Base-by-base conservation (phyloP, 768 basidiomycete species). In the Lactarius tabidus region DNA sequence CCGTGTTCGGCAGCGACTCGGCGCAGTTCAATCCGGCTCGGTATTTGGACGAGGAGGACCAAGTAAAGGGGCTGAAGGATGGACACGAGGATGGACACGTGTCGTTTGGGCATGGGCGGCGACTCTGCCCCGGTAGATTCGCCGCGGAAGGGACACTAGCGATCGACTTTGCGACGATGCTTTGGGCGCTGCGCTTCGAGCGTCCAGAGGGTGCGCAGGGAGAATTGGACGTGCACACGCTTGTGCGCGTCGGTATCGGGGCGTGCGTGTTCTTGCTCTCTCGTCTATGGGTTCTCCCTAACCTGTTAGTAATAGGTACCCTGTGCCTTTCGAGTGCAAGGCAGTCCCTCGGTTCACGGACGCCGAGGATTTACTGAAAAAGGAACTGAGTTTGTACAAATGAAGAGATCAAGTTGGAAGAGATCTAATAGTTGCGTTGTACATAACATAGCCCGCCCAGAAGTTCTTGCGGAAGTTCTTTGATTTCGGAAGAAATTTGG, bases 161-260 rank as follows among this genome's bases (percentile, higher is more conserved):
- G n/a, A 57, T 57, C 10, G 56, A 57, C 56, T 36, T 57, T 38
- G 56, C 56, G 52, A 61, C 10, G 35, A 10, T 61, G 28, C 36
- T 53, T 18, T 61, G 60, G 56, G 56, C 35, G 8, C 2, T 57
- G 56, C 33, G 26, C 15, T 57, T 57, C 23, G 56, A 38, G 35
- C 56, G 35, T 15, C 33, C n/a, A 15, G 36, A 57, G n/a, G 56
- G 36, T 17, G 56, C n/a, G 17, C 9, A 57, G 56, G 31, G 56
- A 17, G 36, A 57, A 26, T 35, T 57, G 7, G 35, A 35, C 23
- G 56, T 57, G 23, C 20, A 57, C n/a, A 38, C 53, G 29, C 18
- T 33, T 54, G 18, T 54, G 10, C 48, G 26, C 28, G 5, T 17
- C 10, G 48, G 48, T 10, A 29, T 55, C 15, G 29, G 18, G 20